phyloP scores from a whole-genome alignment of 2,329 filamentous ascomycete genomes.

The Dothidotthia symphoricarpi region DNA sequence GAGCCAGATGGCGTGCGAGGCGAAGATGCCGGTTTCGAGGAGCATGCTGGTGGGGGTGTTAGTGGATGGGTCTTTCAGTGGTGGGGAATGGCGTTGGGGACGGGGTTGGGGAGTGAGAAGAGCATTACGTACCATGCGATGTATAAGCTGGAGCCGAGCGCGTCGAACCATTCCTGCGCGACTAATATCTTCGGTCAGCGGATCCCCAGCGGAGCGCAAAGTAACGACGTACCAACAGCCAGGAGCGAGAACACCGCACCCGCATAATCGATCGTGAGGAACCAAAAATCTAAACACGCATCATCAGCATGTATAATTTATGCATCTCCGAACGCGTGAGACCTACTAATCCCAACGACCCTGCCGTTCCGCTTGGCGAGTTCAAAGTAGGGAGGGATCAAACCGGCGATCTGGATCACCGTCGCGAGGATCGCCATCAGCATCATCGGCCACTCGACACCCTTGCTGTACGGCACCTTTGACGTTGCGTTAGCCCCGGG shows the following conservation, averaged over 20 bases:
- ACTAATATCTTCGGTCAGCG: slow-evolving; percentile 46
- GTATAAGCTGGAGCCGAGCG: slow-evolving; percentile 60
- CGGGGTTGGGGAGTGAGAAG: neutral
- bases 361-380: slow-evolving; percentile 61
- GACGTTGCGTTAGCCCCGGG: neutral
- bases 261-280: slow-evolving; percentile 59
- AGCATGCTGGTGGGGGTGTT: slow-evolving; percentile 46
- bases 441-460: slow-evolving; percentile 55
- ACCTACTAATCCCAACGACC: slow-evolving; percentile 60
- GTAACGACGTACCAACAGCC: slow-evolving; percentile 52
- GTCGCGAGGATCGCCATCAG: slow-evolving; percentile 59
- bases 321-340: slow-evolving; percentile 12
- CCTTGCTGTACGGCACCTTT: slow-evolving; percentile 55
- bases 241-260: slow-evolving; percentile 65
- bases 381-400: slow-evolving; percentile 62
- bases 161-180: slow-evolving; percentile 61
- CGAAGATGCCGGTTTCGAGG: slow-evolving; percentile 61
- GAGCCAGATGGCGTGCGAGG: slow-evolving; percentile 60
- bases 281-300: slow-evolving; percentile 52
- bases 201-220: neutral
- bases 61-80: neutral
- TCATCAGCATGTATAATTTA: neutral
- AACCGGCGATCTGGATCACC: slow-evolving; percentile 55
- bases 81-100: neutral
- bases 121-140: slow-evolving; percentile 54